Evolutionary conservation across 2,329 filamentous ascomycete species (phyloP).

Genomic region (Penicillium occitanis): DNA sequence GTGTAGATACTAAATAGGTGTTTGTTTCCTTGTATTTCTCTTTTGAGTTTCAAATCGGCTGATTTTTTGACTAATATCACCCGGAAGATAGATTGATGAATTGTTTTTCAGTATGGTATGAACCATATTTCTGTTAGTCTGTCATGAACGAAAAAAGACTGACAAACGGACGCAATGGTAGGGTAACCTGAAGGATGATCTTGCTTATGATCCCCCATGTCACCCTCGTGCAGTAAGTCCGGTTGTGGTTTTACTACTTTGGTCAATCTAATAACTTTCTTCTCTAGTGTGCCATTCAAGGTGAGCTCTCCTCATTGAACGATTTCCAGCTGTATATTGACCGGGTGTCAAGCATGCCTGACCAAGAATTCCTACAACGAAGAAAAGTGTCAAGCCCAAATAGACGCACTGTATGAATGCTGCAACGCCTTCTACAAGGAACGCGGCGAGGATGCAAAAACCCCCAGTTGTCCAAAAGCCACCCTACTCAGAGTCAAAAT

Average conservation of each 20-base stretch:
- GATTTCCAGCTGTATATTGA: not conserved
- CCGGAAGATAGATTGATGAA: too few relatives aligned
- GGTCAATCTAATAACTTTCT: not conserved
- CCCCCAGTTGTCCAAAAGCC: constrained; percentile 82
- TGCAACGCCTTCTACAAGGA: constrained; percentile 84
- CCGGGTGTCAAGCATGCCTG: constrained; percentile 66
- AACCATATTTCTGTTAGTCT: not conserved
- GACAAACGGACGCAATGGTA: constrained; percentile 19
- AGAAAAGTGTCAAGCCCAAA: constrained; percentile 71
- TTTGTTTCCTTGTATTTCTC: not conserved
- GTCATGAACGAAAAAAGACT: not conserved
- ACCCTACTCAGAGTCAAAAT: constrained; percentile 78
- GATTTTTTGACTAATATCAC: not conserved
- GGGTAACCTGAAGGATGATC: constrained; percentile 62
- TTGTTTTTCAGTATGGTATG: constrained; percentile 30
- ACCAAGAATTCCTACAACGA: constrained; percentile 83
- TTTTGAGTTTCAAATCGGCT: not conserved
- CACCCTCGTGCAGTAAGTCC: constrained; percentile 75
- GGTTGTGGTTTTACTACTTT: not conserved
- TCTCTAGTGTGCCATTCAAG: constrained; percentile 82
- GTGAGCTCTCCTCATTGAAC: constrained; percentile 48
- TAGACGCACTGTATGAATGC: constrained; percentile 89
- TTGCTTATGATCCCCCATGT: constrained; percentile 75
- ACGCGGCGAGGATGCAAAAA: constrained; percentile 72
- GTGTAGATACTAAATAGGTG: not conserved